Percentiles rank a stretch among this genome's conserved stretches.
Evolutionary conservation across 78 protist species (phyloP).

Genomic region (Goniomonas avonlea): DNA sequence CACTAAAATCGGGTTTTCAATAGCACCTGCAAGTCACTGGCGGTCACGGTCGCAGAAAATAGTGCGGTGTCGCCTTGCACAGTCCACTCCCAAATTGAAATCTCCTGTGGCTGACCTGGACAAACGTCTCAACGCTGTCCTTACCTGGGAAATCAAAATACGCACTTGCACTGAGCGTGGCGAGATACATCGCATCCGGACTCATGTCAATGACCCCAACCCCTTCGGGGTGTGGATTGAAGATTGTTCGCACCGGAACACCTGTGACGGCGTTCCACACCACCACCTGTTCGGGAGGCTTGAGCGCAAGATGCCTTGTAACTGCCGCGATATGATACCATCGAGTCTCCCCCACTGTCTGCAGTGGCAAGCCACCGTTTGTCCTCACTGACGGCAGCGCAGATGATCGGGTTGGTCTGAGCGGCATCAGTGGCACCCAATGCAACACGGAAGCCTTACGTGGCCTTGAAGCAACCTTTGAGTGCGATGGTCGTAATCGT

Average conservation of each 20-base stretch:
- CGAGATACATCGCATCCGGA: neutral
- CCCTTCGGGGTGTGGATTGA: neutral
- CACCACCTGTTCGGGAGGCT: no score
- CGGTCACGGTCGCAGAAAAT: neutral
- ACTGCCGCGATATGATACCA: no score
- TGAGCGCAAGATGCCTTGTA: no score
- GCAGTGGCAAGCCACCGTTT: slow-evolving; percentile 4
- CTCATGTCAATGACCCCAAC: neutral
- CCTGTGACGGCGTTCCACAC: slow-evolving; percentile 9
- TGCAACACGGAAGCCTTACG: no score
- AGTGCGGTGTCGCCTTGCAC: neutral
- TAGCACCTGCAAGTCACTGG: no score
- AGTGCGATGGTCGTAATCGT: neutral
- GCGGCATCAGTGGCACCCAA: no score
- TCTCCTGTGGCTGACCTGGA: neutral
- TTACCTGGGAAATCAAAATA: no score
- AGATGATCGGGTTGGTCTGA: neutral
- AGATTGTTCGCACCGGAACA: slow-evolving; percentile 13
- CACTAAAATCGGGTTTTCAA: no score
- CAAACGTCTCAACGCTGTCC: no score
- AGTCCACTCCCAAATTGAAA: slow-evolving; percentile 7
- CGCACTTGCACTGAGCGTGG: neutral
- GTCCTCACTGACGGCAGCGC: slow-evolving; percentile 16
- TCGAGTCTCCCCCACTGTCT: slow-evolving; percentile 7
- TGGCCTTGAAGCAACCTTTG: slow-evolving; percentile 13